A percentile compares a stretch with the other conserved stretches of the same genome.
phyloP scores from a whole-genome alignment of 148 eudicot genomes.

The Camellia granthamiana region DNA sequence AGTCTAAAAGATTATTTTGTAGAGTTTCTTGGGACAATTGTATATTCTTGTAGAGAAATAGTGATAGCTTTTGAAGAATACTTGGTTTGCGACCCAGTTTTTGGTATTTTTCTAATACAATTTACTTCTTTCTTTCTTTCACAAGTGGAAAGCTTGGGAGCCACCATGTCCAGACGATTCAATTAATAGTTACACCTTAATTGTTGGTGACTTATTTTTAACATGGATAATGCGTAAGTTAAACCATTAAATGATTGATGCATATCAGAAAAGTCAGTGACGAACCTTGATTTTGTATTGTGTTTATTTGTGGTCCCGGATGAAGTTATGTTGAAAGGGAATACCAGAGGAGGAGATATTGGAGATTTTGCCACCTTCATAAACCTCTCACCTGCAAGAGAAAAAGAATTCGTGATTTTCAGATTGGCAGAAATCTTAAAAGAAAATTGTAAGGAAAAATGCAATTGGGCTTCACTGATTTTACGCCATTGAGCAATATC shows the following conservation, averaged over 20 bases:
- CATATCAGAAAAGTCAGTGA: neutral
- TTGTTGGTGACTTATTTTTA: neutral
- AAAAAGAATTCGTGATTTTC: neutral
- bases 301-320: constrained; percentile 50
- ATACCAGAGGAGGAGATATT: constrained; percentile 74
- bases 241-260: constrained; percentile 1
- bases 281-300: constrained; percentile 54
- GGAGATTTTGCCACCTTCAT: constrained; percentile 94
- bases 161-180: neutral
- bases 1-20: neutral
- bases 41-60: neutral
- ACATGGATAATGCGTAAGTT: neutral
- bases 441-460: too few species aligned
- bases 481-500: too few species aligned
- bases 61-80: neutral
- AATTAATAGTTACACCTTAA: neutral
- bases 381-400: constrained; percentile 61
- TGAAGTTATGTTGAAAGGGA: constrained; percentile 50
- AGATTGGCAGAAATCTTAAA: neutral
- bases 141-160: too few species aligned
- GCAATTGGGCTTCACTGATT: too few species aligned
- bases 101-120: too few species aligned
- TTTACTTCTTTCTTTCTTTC: too few species aligned
- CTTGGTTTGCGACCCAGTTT: too few species aligned
- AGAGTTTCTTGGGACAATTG: neutral